Base-by-base conservation (phyloP, 1,139 yeast species). In the Wickerhamomyces sp. region DNA sequence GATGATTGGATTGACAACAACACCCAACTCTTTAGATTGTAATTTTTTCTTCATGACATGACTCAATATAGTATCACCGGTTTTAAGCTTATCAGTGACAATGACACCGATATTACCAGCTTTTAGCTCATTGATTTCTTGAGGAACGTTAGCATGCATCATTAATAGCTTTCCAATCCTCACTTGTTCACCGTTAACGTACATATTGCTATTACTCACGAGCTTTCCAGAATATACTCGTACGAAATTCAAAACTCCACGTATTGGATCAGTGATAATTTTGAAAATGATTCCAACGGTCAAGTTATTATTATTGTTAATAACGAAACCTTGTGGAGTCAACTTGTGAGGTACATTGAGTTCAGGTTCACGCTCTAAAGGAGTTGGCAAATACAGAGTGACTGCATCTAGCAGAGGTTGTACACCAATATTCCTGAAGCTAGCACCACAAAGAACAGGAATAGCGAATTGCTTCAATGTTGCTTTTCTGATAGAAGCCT, bases 61-160 rank as follows among this genome's bases (percentile, higher is more conserved):
- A 1, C 81, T 70, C 3, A 87, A 74, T 10, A 92, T 64, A 0
- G 97, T 92, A 58, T 92, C 98, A 3, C 98, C 98, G 0, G 98
- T 92, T 19, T 79, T 70, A 19, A 92, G 74, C 36, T 80, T 81
- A 41, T 81, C 63, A 21, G 53, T 50, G 6, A 63, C 61, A 18
- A 92, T 75, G 6, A 94, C 97, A 30, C 97, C 97, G 54, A 92
- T 92, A 52, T 86, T 87, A 4, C 99, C 98, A 0, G 84, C 72
- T 4, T 68, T 62, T 19, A 90, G 67, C 28, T 62, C 61, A 24
- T 69, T 64, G 4, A 89, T 88, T 36, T 84, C 88, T 43, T 81
- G 78, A 0, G 95, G 89, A 32, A 70, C 72, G 52, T 90, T 92
- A 3, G 97, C 98, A 61, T 89, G 90, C 95, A 92, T 88, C 40